Percentiles rank a stretch among this genome's conserved stretches.
phyloP scores from a whole-genome alignment of 345 rosid genomes.

The Noccaea caerulescens region DNA sequence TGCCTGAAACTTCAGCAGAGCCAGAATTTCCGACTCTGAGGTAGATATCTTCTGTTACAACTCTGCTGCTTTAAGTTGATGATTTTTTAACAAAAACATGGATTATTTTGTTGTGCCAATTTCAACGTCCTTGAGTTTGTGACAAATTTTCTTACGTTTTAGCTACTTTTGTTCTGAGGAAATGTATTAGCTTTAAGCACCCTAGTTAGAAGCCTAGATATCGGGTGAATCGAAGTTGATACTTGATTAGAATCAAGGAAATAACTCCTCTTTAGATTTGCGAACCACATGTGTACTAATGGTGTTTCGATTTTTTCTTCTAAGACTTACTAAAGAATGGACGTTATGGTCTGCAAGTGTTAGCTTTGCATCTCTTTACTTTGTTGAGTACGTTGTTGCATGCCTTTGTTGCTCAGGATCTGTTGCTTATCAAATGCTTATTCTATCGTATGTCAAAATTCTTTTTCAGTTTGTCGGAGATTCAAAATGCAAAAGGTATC shows the following conservation, averaged over 20 bases:
- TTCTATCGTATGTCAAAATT: conserved; percentile 41
- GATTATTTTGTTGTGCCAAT: conserved; percentile 3
- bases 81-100: conserved; percentile 1
- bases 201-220: conserved; percentile 14
- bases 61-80: conserved; percentile 20
- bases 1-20: conserved; percentile 76
- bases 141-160: neutral
- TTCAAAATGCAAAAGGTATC: conserved; percentile 96
- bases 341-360: conserved; percentile 7
- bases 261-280: neutral
- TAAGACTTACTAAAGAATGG: conserved; percentile 5
- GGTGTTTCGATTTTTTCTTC: neutral
- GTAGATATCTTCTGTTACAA: conserved; percentile 46
- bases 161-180: conserved; percentile 21
- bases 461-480: conserved; percentile 81
- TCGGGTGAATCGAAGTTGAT: conserved; percentile 21
- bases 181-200: conserved; percentile 16
- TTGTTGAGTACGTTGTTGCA: neutral
- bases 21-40: conserved; percentile 90
- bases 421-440: conserved; percentile 28
- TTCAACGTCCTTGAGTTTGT: conserved; percentile 13
- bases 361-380: neutral
- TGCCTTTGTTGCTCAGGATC: conserved; percentile 31
- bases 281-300: neutral
- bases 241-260: conserved; percentile 5